Percentiles rank a stretch among this genome's conserved stretches.
Conservation (phyloP, 768 basidiomycete species). For the Tubosaeta sp. region DNA sequence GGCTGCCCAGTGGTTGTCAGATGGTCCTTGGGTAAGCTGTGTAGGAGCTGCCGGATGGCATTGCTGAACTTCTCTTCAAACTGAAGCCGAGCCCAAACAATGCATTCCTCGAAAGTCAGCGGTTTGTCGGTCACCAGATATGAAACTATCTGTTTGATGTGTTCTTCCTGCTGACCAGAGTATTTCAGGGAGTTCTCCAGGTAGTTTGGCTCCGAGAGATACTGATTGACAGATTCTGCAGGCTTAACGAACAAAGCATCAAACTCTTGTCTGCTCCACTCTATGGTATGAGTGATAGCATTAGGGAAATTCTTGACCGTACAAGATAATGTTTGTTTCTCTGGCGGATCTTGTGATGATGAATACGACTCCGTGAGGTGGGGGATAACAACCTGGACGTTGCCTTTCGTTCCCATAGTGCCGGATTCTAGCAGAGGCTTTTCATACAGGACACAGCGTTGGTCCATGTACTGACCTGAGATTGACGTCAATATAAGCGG, state of each 20-base stretch:
- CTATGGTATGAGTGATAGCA: constrained; percentile 95
- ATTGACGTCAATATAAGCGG: constrained; percentile 1
- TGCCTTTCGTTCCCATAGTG: constrained; percentile 97
- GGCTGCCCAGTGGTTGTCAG: constrained; percentile 89
- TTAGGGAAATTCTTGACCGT: constrained; percentile 99
- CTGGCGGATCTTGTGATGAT: constrained; percentile 97
- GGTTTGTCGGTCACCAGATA: constrained; percentile 92
- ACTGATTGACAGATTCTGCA: constrained; percentile 89
- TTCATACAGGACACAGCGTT: constrained; percentile 93
- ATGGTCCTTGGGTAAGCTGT: constrained; percentile 92
- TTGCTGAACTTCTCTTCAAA: constrained; percentile 95
- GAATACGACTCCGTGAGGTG: constrained; percentile 95
- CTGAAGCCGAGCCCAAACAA: constrained; percentile 91
- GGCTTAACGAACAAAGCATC: constrained; percentile 93
- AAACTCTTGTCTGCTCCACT: constrained; percentile 96
- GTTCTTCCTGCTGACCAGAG: constrained; percentile 87
- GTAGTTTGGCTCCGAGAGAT: constrained; percentile 95
- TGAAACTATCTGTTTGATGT: constrained; percentile 81
- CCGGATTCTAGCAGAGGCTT: constrained; percentile 97
- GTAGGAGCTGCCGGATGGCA: constrained; percentile 87
- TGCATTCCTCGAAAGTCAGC: constrained; percentile 94
- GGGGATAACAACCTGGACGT: constrained; percentile 92
- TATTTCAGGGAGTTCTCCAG: constrained; percentile 87
- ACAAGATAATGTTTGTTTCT: constrained; percentile 94
- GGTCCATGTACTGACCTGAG: constrained; percentile 96